Percentiles rank a stretch among this genome's conserved stretches.
These are phyloP conservation scores for Themeda triandra DNA, from an alignment of 176 grass and related monocot species.

Conservation along the genomic window DNA sequence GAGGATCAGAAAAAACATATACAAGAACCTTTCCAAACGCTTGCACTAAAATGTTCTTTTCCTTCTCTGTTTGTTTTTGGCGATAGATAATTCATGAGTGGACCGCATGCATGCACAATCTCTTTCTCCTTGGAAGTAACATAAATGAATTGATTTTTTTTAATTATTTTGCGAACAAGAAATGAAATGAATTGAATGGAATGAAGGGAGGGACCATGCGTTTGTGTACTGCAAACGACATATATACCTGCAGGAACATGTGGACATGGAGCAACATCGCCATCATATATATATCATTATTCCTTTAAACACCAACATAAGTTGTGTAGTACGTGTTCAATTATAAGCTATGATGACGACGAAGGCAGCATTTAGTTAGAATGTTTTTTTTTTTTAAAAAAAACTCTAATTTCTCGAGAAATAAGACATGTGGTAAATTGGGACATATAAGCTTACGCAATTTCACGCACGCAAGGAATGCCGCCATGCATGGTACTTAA, in stretches of 20 bases:
- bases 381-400: too few relatives aligned
- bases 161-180: too few relatives aligned
- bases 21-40: neutral
- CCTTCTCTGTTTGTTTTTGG: neutral
- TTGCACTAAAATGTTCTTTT: neutral
- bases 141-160: neutral
- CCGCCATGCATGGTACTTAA: neutral
- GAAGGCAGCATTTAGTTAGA: too few relatives aligned
- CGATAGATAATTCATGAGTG: neutral
- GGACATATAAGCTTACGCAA: too few relatives aligned
- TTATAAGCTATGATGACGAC: neutral
- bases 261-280: neutral
- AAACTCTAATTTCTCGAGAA: too few relatives aligned
- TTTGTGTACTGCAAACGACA: neutral
- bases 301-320: neutral
- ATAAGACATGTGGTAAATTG: too few relatives aligned
- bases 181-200: neutral
- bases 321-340: neutral
- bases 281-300: neutral
- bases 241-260: neutral
- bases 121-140: neutral
- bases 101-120: neutral
- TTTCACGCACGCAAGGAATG: neutral
- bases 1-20: neutral
- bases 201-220: neutral